Evolutionary conservation across 2,329 filamentous ascomycete species (phyloP), one percentile per base, ranked within the genome.

Genomic region (Xylariaceae sp.): DNA sequence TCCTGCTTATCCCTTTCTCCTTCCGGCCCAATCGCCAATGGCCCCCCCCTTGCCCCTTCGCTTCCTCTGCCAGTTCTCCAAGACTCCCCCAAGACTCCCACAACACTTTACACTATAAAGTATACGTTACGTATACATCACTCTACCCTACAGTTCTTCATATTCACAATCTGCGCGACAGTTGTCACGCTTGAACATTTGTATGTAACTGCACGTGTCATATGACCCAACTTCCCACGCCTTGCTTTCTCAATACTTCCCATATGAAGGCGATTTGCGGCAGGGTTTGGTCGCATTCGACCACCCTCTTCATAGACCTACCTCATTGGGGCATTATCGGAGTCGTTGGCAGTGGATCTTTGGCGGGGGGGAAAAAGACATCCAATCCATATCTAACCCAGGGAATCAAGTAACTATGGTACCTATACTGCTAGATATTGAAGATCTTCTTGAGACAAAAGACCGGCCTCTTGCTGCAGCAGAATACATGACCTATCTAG

Each of bases 11-110:
- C 31, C 46, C 32, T 41, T 31, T 11, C 44, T 53, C 39, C 41
- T 46, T 45, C 56, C 45, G 43, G 51, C 27, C 50, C 35, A 41
- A 44, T 59, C 54, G 45, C 51, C 57, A 54, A 54, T 4, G 6
- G 19, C 19, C 19, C 19, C 19, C 19, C 19, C 19, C 19, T 54
- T 47, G 54, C 49, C 35, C 39, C 50, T 39, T 46, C 45, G 34
- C 32, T 12, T 32, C 4, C 30, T 11, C 41, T 8, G 35, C 35
- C 35, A 11, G 35, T 19, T 47, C 56, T 44, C 47, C 41, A 47
- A 53, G 26, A 5, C 44, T 11, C 43, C 19, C 31, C 1, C 19
- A 19, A 19, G 19, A 19, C 19, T 19, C 19, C 19, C 19, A 19
- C 19, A 19, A 19, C 19, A 19, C 19, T 19, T 19, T 19, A 19